Percentiles rank a stretch among this genome's conserved stretches.
phyloP scores from a whole-genome alignment of 108 stramenopile genomes.

The Nitzschia palea region DNA sequence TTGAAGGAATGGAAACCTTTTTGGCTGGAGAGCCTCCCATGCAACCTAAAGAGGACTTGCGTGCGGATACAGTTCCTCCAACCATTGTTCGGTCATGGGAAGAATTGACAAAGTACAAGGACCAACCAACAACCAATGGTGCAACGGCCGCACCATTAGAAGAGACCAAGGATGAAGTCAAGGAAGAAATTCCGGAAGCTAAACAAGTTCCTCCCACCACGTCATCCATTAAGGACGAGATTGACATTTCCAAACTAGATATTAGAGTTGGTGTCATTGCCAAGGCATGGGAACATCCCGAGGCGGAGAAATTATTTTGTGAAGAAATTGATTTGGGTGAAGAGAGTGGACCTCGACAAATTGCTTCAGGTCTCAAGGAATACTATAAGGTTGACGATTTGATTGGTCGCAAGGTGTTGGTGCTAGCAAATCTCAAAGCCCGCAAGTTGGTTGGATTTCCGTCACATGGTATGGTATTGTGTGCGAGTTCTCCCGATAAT shows the following conservation, averaged over 20 bases:
- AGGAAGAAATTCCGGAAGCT: slow-evolving; percentile 27
- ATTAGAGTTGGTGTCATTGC: slow-evolving; percentile 78
- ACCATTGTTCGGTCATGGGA: slow-evolving; percentile 13
- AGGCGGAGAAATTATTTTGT: slow-evolving; percentile 91
- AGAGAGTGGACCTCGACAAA: slow-evolving; percentile 65
- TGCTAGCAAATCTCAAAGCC: slow-evolving; percentile 90
- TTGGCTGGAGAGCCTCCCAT: slow-evolving; percentile 19
- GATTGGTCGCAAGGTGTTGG: slow-evolving; percentile 70
- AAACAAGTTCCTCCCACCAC: not conserved
- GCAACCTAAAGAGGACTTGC: slow-evolving; percentile 7
- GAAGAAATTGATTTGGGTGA: slow-evolving; percentile 95
- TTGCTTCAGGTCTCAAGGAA: slow-evolving; percentile 85
- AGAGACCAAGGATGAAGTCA: slow-evolving; percentile 12
- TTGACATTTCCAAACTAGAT: slow-evolving; percentile 73
- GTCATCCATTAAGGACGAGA: slow-evolving; percentile 6
- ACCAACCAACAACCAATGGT: not conserved
- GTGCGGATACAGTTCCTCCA: slow-evolving; percentile 6
- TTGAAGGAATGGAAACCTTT: slow-evolving; percentile 24
- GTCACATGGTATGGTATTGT: slow-evolving; percentile 93
- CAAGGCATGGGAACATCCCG: slow-evolving; percentile 88
- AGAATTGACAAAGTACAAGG: slow-evolving; percentile 15
- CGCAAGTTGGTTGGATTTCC: slow-evolving; percentile 84
- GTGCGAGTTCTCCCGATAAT: slow-evolving; percentile 69
- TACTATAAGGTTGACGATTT: slow-evolving; percentile 79
- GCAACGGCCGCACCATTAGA: not conserved